These are phyloP conservation scores for Nemophila menziesii DNA, from an alignment of 257 asterid genomes.

Conservation along the genomic window DNA sequence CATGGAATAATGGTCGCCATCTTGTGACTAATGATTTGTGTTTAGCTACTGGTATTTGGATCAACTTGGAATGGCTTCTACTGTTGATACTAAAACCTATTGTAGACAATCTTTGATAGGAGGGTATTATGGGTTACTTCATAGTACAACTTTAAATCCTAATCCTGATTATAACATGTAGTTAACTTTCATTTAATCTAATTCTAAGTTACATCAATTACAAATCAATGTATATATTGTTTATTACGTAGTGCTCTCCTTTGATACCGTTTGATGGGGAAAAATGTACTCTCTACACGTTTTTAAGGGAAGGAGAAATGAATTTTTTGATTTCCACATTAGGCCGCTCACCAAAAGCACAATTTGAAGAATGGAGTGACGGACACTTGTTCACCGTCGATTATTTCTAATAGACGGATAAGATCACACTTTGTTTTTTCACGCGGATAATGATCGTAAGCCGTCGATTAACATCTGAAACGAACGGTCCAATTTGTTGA, in stretches of 20 bases:
- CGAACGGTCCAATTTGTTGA: too few species aligned
- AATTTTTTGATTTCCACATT: too few species aligned
- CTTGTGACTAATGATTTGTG: conserved; percentile 50
- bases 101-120: conserved; percentile 35
- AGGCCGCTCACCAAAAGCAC: too few species aligned
- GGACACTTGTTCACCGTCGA: too few species aligned
- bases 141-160: conserved; percentile 24
- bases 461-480: too few species aligned
- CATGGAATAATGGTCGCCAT: conserved; percentile 49
- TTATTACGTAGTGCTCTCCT: conserved; percentile 87
- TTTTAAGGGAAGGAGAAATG: conserved; percentile 37
- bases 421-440: too few species aligned
- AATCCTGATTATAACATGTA: conserved; percentile 31
- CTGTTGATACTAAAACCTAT: conserved; percentile 21
- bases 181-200: too few species aligned
- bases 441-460: too few species aligned
- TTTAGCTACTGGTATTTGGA: conserved; percentile 59
- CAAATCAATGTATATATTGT: neutral
- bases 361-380: too few species aligned
- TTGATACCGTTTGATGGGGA: conserved; percentile 86
- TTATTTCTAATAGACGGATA: too few species aligned
- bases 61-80: conserved; percentile 25
- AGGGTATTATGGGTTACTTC: conserved; percentile 33
- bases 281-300: conserved; percentile 35
- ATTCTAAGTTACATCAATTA: too few species aligned